phyloP scores from a whole-genome alignment of 1,284 basidiomycete genomes.

The Moniliella sp. region DNA sequence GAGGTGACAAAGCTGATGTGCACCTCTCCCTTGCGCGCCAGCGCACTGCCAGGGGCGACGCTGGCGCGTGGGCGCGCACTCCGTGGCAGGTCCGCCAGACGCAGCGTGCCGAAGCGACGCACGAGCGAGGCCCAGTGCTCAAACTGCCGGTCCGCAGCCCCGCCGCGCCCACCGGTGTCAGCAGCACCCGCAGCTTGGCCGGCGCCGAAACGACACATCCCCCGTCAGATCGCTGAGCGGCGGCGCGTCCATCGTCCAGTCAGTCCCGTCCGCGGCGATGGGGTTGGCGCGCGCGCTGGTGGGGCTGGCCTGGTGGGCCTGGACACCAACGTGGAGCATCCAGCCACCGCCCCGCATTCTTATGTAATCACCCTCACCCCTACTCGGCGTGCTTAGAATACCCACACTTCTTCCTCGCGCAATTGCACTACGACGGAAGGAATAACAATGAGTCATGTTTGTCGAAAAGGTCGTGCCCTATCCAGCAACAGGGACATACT shows the following conservation, averaged over 20 bases:
- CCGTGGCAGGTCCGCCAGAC: constrained; percentile 16
- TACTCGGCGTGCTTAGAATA: no score
- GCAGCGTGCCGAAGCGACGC: constrained; percentile 14
- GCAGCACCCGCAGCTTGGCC: constrained; percentile 23
- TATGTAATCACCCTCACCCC: no score
- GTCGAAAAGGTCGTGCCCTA: no score
- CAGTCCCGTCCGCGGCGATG: no score
- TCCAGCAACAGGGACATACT: no score
- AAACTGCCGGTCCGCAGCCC: constrained; percentile 11
- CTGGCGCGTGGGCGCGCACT: not conserved
- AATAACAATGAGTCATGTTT: no score
- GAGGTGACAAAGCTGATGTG: constrained; percentile 27
- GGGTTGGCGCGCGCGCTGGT: no score
- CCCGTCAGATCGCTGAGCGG: constrained; percentile 3
- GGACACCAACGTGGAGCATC: no score
- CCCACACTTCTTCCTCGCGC: no score
- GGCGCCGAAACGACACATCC: constrained; percentile 10
- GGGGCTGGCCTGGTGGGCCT: no score
- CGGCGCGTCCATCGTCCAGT: not conserved
- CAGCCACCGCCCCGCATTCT: no score
- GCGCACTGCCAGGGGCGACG: constrained; percentile 4
- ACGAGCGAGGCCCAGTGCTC: constrained; percentile 17
- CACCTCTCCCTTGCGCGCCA: constrained; percentile 21
- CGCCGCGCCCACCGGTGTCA: constrained; percentile 14
- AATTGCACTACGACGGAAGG: no score